phyloP scores from a whole-genome alignment of 306 rosid genomes.

The Quercus variabilis region DNA sequence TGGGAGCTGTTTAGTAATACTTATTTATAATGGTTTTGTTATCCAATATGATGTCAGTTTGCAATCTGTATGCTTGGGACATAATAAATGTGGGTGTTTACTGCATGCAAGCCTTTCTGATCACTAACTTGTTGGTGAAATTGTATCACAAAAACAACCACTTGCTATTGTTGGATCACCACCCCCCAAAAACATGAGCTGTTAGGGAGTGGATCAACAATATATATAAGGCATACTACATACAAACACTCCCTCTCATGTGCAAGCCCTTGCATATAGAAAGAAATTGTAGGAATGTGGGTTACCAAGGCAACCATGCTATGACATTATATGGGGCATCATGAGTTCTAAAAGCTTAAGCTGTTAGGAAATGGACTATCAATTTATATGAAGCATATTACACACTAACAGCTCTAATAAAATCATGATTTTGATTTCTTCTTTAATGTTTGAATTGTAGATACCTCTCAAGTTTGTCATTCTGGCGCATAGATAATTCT shows the following conservation, averaged over 20 bases:
- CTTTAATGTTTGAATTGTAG: constrained; percentile 42
- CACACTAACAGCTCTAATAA: not conserved
- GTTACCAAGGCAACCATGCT: not conserved
- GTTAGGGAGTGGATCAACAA: not conserved
- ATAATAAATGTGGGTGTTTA: not conserved
- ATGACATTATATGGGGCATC: not conserved
- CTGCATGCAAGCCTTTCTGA: not conserved
- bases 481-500: constrained; percentile 93
- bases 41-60: not conserved
- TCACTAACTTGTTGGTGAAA: not conserved
- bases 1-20: not conserved
- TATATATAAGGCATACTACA: not conserved
- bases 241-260: not conserved
- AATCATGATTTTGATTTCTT: not conserved
- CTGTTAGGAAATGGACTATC: not conserved
- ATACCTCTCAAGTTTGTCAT: constrained; percentile 45
- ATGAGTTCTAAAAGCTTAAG: not conserved
- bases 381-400: not conserved
- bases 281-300: no score
- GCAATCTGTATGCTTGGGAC: not conserved
- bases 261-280: not conserved
- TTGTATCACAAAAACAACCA: not conserved
- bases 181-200: not conserved
- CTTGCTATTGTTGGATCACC: not conserved
- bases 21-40: not conserved